Conservation (phyloP, 2,329 filamentous ascomycete genomes). For the Pseudonectria foliicola region DNA sequence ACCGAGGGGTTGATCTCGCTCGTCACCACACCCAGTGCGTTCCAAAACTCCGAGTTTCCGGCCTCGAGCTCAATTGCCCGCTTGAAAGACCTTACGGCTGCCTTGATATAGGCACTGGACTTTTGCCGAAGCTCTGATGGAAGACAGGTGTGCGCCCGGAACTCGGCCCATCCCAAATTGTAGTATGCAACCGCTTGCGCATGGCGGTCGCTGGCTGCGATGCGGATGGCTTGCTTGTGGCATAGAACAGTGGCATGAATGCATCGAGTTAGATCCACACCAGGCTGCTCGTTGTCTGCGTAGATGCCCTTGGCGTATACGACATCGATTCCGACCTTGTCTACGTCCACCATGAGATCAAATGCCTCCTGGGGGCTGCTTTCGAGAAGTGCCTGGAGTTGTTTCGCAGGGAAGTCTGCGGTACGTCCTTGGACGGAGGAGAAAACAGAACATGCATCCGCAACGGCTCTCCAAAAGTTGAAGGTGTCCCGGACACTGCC, state of each 20-base stretch:
- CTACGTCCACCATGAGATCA: slow-evolving; percentile 59
- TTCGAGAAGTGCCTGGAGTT: slow-evolving; percentile 53
- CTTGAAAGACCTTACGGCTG: slow-evolving; percentile 87
- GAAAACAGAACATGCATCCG: slow-evolving; percentile 81
- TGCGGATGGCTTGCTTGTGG: slow-evolving; percentile 77
- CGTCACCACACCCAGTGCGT: slow-evolving; percentile 85
- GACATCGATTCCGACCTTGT: slow-evolving; percentile 48
- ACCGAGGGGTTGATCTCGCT: slow-evolving; percentile 79
- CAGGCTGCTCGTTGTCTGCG: slow-evolving; percentile 39
- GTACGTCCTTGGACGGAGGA: slow-evolving; percentile 66
- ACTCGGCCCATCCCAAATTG: slow-evolving; percentile 91
- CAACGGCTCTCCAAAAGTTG: slow-evolving; percentile 92
- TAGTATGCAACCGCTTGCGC: slow-evolving; percentile 96
- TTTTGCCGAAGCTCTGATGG: slow-evolving; percentile 46
- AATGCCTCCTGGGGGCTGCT: slow-evolving; percentile 48
- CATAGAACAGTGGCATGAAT: slow-evolving; percentile 71
- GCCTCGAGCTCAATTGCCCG: slow-evolving; percentile 91
- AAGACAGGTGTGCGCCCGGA: slow-evolving; percentile 67
- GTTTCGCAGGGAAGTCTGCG: slow-evolving; percentile 51
- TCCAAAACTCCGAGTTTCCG: slow-evolving; percentile 95
- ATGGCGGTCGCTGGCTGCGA: slow-evolving; percentile 66
- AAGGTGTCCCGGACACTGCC: slow-evolving; percentile 63
- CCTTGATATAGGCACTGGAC: slow-evolving; percentile 63
- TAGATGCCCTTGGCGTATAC: slow-evolving; percentile 38
- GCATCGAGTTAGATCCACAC: slow-evolving; percentile 48